Base-by-base conservation (phyloP, 106 monocot genomes). In the Triglochin maritima region DNA sequence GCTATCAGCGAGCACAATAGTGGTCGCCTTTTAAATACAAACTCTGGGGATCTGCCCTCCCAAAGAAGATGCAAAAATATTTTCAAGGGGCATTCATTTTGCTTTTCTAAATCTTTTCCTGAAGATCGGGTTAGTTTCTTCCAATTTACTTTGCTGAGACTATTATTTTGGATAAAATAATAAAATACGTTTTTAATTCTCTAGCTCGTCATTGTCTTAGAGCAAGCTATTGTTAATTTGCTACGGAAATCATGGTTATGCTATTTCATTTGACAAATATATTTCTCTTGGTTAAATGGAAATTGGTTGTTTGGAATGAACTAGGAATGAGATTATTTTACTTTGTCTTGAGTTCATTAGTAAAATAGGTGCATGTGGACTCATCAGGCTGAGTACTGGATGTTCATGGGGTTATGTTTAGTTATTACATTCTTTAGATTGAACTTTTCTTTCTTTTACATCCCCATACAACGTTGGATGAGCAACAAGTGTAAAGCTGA, bases 101-200 rank as follows among this genome's bases (percentile, higher is more conserved):
- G 80, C 72, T 90, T 95, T 79, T 90, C 95, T 72, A 60, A 67
- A 55, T 87, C 76, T 69, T 95, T 95, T 76, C 87, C 96, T 70
- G 13, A 55, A 64, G 86, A 91, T 42, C 73, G 75, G 79, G 96
- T 98, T 62, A 71, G 74, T 1, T 50, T 63, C 16, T 45, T 49
- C 41, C 11, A 17, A 29, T 29, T 29, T 29, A 29, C 29, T 29
- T 29, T 29, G 29, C 58, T 50, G 7, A 15, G 12, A 3, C 7
- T 62, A 13, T 48, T 44, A 44, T 56, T 46, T 12, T 51, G 17
- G 5, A 48, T 9, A 14, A 48, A 11, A 10, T 47, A 45, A 13
- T 9, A 6, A 64, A 8, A 6, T 14, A 17, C 47, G 6, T 13
- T 49, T 56, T 47, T 62, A 55, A 4, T 72, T 13, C 11, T 17